Percentiles rank a stretch among this genome's conserved stretches.
Evolutionary conservation across 2,329 filamentous ascomycete species (phyloP).

Genomic region (Fusarium sp.): DNA sequence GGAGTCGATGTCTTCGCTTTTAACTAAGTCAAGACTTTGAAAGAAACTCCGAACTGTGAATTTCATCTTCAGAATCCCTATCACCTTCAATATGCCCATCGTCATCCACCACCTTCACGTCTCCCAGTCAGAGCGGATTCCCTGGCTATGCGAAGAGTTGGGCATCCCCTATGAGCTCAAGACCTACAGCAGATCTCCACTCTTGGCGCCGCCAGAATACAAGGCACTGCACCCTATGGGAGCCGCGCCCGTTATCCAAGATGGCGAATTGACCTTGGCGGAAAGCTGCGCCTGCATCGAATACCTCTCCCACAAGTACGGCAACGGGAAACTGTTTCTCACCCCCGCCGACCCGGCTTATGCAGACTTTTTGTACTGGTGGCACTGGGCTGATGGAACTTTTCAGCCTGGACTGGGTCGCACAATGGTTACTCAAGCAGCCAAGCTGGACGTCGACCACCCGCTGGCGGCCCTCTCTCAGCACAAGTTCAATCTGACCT

Average conservation of each 20-base stretch:
- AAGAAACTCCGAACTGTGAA: no score
- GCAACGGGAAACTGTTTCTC: slow-evolving; percentile 60
- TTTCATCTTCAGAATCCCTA: neutral
- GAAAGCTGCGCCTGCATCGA: slow-evolving; percentile 72
- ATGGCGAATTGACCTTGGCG: slow-evolving; percentile 63
- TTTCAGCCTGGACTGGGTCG: slow-evolving; percentile 55
- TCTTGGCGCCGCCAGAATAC: slow-evolving; percentile 37
- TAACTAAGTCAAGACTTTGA: neutral
- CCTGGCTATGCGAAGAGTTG: slow-evolving; percentile 75
- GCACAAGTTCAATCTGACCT: slow-evolving; percentile 50
- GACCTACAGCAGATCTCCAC: slow-evolving; percentile 29
- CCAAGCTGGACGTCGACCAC: slow-evolving; percentile 31
- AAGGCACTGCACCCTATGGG: slow-evolving; percentile 59
- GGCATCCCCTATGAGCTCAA: slow-evolving; percentile 60
- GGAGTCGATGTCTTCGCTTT: no score
- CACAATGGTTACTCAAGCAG: slow-evolving; percentile 49
- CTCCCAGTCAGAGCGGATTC: slow-evolving; percentile 73
- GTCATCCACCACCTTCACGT: slow-evolving; percentile 65
- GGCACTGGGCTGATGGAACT: slow-evolving; percentile 66
- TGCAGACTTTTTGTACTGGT: slow-evolving; percentile 73
- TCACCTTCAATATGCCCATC: slow-evolving; percentile 43
- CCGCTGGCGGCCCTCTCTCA: slow-evolving; percentile 45
- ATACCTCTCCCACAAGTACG: slow-evolving; percentile 70
- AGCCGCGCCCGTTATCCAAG: slow-evolving; percentile 70
- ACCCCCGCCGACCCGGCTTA: slow-evolving; percentile 61